Evolutionary conservation across 2,329 filamentous ascomycete species (phyloP).

Genomic region (Grosmannia penicillata): DNA sequence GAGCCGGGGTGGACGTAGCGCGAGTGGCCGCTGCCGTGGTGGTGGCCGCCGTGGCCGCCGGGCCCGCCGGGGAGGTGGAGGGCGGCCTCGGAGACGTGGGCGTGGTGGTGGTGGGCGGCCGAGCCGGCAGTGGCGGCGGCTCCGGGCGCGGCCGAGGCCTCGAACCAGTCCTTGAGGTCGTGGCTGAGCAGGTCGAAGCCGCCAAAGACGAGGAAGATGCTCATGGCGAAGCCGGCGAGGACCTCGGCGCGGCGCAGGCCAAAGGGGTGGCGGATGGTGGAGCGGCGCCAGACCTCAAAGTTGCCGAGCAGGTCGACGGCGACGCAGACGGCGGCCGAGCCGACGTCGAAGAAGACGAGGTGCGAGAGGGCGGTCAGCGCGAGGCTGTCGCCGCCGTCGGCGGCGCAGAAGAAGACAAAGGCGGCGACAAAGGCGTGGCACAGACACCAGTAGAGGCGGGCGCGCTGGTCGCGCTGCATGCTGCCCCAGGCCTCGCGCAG

Average conservation of each 20-base stretch:
- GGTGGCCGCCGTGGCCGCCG: constrained; percentile 38
- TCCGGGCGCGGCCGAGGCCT: constrained; percentile 21
- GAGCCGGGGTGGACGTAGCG: constrained; percentile 51
- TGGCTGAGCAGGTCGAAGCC: constrained; percentile 91
- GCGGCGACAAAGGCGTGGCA: constrained; percentile 74
- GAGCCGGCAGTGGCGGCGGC: constrained; percentile 12
- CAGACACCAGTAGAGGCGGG: constrained; percentile 74
- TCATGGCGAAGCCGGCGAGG: constrained; percentile 88
- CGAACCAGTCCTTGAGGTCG: constrained; percentile 83
- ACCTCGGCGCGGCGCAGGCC: constrained; percentile 86
- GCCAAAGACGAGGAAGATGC: constrained; percentile 92
- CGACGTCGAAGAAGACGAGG: constrained; percentile 86
- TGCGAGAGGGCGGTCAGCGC: constrained; percentile 88
- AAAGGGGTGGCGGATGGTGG: constrained; percentile 86
- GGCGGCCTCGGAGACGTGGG: background rate
- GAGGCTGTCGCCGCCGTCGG: constrained; percentile 53
- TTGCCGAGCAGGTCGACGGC: constrained; percentile 87
- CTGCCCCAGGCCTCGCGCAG: constrained; percentile 74
- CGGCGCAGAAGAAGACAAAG: constrained; percentile 70
- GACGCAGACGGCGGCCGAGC: constrained; percentile 82
- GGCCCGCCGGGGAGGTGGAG: constrained; percentile 14
- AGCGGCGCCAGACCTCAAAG: constrained; percentile 94
- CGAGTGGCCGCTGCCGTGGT: constrained; percentile 12
- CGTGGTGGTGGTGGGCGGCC: constrained; percentile 46
- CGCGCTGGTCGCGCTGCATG: constrained; percentile 78